A percentile compares a stretch with the other conserved stretches of the same genome.
Conservation (phyloP, 2,329 filamentous ascomycete species). For the Dothideomycetes sp. region DNA sequence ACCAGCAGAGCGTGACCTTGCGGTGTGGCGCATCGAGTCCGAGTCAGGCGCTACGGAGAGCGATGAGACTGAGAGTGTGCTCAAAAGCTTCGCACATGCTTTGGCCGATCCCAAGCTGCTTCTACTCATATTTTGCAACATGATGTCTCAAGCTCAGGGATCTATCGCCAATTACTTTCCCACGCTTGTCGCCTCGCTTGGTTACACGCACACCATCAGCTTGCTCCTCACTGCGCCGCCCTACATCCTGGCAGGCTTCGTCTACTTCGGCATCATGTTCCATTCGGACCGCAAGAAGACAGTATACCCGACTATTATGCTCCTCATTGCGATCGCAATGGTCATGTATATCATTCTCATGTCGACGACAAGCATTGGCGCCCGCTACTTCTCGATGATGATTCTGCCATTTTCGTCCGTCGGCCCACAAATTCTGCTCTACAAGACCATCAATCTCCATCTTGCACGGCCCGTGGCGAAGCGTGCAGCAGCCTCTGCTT, state of each 20-base stretch:
- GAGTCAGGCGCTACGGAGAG: constrained; percentile 2
- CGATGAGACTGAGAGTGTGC: background rate
- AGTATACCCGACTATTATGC: constrained; percentile 41
- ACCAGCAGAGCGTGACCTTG: constrained; percentile 11
- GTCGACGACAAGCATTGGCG: constrained; percentile 38
- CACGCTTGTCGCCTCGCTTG: constrained; percentile 35
- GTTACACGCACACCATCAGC: constrained; percentile 33
- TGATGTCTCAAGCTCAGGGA: constrained; percentile 27
- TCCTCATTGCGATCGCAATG: constrained; percentile 40
- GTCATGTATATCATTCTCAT: constrained; percentile 44
- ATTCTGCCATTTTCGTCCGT: constrained; percentile 29
- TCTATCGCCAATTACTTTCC: constrained; percentile 49
- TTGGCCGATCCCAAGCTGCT: constrained; percentile 41
- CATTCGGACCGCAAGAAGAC: constrained; percentile 32
- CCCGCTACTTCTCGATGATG: constrained; percentile 42
- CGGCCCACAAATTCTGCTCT: constrained; percentile 29
- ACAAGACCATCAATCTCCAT: constrained; percentile 32
- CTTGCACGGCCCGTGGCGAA: constrained; percentile 31
- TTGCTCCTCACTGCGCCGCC: constrained; percentile 42
- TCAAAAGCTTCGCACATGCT: constrained; percentile 37
- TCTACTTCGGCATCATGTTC: constrained; percentile 31
- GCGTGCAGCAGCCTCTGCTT: constrained; percentile 29
- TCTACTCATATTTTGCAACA: constrained; percentile 35
- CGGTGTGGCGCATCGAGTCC: constrained; percentile 5
- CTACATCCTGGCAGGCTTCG: constrained; percentile 42